Evolutionary conservation across 768 basidiomycete genomes (phyloP).

Genomic region (Flagelloscypha sp.): DNA sequence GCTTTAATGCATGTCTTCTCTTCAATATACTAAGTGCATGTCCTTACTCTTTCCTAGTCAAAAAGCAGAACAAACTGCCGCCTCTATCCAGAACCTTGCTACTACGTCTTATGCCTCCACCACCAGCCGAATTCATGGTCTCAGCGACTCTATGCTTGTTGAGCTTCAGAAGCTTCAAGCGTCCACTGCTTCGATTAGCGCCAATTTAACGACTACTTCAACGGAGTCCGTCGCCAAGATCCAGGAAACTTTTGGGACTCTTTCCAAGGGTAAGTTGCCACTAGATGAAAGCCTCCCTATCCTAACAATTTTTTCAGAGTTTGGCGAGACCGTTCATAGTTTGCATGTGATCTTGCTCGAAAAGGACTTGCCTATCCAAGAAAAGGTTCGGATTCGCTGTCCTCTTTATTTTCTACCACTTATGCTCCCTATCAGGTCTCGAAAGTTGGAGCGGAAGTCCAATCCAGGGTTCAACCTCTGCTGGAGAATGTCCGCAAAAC

Average conservation of each 20-base stretch:
- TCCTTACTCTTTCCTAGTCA: constrained; percentile 34
- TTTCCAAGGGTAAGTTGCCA: too few species aligned
- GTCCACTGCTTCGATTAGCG: constrained; percentile 43
- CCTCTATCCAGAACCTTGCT: constrained; percentile 51
- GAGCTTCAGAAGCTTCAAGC: constrained; percentile 62
- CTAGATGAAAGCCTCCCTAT: too few species aligned
- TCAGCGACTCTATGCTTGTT: constrained; percentile 57
- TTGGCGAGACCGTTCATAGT: too few species aligned
- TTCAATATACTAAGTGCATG: constrained; percentile 3
- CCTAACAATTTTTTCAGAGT: too few species aligned
- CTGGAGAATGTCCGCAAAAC: constrained; percentile 43
- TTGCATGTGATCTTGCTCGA: too few species aligned
- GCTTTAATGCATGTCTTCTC: constrained; percentile 45
- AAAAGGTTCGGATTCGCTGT: too few species aligned
- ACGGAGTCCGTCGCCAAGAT: too few species aligned
- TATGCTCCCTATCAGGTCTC: too few species aligned
- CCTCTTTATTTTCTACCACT: too few species aligned
- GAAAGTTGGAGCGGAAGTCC: constrained; percentile 50
- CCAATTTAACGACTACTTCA: too few species aligned
- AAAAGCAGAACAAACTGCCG: constrained; percentile 60
- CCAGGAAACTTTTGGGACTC: too few species aligned
- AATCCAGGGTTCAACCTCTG: constrained; percentile 51
- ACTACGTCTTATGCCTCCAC: constrained; percentile 48
- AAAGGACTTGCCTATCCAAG: constrained; percentile 49
- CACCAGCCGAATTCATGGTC: constrained; percentile 46